These are phyloP conservation scores for Platismatia glauca DNA, from an alignment of 495 filamentous ascomycete genomes.

Conservation along the genomic window DNA sequence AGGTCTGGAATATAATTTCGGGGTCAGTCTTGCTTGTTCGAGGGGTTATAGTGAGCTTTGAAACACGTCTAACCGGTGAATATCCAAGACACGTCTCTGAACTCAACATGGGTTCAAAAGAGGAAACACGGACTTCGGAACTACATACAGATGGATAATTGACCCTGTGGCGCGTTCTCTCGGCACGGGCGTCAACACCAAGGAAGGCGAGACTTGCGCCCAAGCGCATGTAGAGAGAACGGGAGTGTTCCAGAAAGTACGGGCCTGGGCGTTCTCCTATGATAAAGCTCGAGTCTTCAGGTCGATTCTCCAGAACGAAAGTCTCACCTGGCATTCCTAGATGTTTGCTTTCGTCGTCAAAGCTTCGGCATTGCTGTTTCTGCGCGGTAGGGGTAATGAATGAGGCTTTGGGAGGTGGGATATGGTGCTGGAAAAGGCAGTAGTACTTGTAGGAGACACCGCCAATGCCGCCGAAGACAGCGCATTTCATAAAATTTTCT, in stretches of 20 bases:
- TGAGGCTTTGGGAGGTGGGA: constrained; percentile 70
- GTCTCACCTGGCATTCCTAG: constrained; percentile 57
- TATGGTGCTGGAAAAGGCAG: constrained; percentile 88
- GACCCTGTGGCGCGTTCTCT: constrained; percentile 84
- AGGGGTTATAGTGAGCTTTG: too few relatives aligned
- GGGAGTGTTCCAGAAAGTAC: constrained; percentile 72
- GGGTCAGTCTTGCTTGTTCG: too few relatives aligned
- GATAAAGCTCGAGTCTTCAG: constrained; percentile 67
- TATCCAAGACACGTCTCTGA: too few relatives aligned
- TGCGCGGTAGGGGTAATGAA: constrained; percentile 63
- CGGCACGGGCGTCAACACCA: constrained; percentile 83
- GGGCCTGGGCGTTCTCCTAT: constrained; percentile 64
- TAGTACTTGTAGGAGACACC: constrained; percentile 85
- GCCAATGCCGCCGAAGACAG: constrained; percentile 86
- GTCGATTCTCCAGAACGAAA: constrained; percentile 52
- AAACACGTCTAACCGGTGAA: too few relatives aligned
- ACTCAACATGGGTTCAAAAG: too few relatives aligned
- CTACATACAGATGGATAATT: too few relatives aligned
- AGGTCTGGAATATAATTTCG: too few relatives aligned
- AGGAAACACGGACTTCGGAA: too few relatives aligned
- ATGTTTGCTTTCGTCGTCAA: constrained; percentile 34
- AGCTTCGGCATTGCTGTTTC: constrained; percentile 32
- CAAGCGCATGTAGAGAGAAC: constrained; percentile 74
- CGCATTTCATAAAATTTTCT: constrained; percentile 86
- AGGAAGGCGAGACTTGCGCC: constrained; percentile 77